Evolutionary conservation across 768 basidiomycete species (phyloP).

Genomic region (Suillus discolor): DNA sequence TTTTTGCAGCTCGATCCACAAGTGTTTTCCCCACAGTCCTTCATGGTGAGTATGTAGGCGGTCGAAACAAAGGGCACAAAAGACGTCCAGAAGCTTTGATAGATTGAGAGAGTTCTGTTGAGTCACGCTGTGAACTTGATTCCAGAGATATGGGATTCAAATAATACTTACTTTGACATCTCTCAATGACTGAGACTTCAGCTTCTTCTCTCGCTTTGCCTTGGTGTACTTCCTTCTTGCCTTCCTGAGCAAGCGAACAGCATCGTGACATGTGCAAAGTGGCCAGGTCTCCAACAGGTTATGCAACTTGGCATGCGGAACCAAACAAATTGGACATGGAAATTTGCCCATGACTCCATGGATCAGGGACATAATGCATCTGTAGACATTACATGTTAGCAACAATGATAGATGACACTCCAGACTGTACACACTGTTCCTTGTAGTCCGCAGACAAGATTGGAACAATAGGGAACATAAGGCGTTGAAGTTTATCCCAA

Average conservation of each 20-base stretch:
- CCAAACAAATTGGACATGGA: slow-evolving; percentile 41
- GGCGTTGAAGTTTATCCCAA: slow-evolving; percentile 11
- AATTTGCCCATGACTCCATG: slow-evolving; percentile 26
- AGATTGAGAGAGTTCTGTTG: slow-evolving; percentile 35
- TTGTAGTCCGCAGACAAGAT: slow-evolving; percentile 31
- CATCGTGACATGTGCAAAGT: slow-evolving; percentile 1
- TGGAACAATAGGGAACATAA: slow-evolving; percentile 22
- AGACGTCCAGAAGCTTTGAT: slow-evolving; percentile 15
- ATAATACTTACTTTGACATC: slow-evolving; percentile 7
- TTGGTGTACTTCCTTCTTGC: slow-evolving; percentile 7
- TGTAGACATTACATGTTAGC: slow-evolving; percentile 1
- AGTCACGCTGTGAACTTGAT: slow-evolving; percentile 22
- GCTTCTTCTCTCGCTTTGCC: slow-evolving; percentile 5
- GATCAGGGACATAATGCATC: slow-evolving; percentile 38
- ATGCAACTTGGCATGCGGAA: slow-evolving; percentile 27
- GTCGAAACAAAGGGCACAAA: slow-evolving; percentile 7
- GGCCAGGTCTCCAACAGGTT: slow-evolving; percentile 15
- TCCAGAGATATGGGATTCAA: background rate
- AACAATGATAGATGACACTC: background rate
- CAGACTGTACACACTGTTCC: slow-evolving; percentile 22
- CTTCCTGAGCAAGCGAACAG: background rate
- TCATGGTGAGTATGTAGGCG: slow-evolving; percentile 7
- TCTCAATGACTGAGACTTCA: slow-evolving; percentile 8
- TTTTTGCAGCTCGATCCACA: slow-evolving; percentile 6
- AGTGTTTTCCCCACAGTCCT: slow-evolving; percentile 14